Evolutionary conservation across 2,329 filamentous ascomycete genomes (phyloP).

Genomic region (Ilyonectria mors-panacis): DNA sequence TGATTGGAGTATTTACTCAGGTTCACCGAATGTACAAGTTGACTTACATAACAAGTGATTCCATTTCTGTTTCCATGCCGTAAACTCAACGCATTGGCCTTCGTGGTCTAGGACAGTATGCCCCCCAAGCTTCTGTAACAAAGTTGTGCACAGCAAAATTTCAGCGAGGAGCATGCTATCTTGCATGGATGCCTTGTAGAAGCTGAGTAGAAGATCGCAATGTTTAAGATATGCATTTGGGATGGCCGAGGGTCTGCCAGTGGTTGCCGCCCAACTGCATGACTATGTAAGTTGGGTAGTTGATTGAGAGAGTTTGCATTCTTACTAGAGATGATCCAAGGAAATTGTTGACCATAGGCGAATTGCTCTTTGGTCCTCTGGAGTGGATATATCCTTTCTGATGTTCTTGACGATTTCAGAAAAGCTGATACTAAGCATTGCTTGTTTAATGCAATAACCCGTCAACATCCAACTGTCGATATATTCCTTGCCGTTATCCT

Average conservation of each 20-base stretch:
- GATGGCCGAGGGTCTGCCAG: slow-evolving; percentile 8
- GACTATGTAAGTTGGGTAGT: neutral
- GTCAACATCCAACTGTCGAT: slow-evolving; percentile 25
- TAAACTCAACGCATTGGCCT: slow-evolving; percentile 1
- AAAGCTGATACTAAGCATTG: slow-evolving; percentile 18
- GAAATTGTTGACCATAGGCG: slow-evolving; percentile 11
- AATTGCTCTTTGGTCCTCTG: slow-evolving; percentile 9
- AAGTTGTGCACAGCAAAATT: neutral
- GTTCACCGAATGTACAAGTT: rapidly evolving
- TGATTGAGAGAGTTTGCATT: too few relatives aligned
- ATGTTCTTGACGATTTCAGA: slow-evolving; percentile 6
- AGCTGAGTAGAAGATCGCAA: slow-evolving; percentile 17
- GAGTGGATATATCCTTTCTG: neutral
- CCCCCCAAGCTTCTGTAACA: neutral
- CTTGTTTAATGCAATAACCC: slow-evolving; percentile 16
- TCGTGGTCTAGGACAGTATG: neutral
- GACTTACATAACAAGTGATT: slow-evolving; percentile 15
- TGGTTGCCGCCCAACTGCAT: slow-evolving; percentile 11
- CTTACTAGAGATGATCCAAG: slow-evolving; percentile 18
- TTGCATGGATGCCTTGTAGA: slow-evolving; percentile 15
- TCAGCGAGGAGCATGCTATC: slow-evolving; percentile 12
- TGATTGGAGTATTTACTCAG: too few relatives aligned
- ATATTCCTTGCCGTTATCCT: neutral
- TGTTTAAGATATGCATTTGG: slow-evolving; percentile 13
- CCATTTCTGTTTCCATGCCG: slow-evolving; percentile 9